Percentiles rank a stretch among this genome's conserved stretches.
Evolutionary conservation across 306 rosid species (phyloP).

Genomic region (Castanea sativa): DNA sequence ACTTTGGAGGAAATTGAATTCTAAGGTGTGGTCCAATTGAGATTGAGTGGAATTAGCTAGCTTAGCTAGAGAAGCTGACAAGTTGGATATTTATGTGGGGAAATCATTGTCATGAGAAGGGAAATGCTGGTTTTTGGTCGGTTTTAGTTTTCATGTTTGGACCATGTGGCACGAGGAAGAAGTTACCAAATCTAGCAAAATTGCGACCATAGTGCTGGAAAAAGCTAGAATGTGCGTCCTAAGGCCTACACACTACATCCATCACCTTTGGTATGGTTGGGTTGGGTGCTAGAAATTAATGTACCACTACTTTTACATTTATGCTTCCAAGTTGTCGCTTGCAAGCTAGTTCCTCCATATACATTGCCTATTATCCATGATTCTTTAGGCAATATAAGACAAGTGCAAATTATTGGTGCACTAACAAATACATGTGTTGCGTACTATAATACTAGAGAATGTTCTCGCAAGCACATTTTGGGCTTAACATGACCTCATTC

Average conservation of each 20-base stretch:
- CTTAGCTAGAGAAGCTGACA: constrained; percentile 18
- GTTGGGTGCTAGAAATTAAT: constrained; percentile 21
- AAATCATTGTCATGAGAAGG: constrained; percentile 10
- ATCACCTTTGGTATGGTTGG: constrained; percentile 26
- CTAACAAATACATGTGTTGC: neutral
- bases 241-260: constrained; percentile 31
- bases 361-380: constrained; percentile 15
- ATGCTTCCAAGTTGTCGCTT: constrained; percentile 8
- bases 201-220: constrained; percentile 41
- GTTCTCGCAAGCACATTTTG: no score
- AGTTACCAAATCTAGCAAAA: constrained; percentile 28
- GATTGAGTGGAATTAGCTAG: constrained; percentile 17
- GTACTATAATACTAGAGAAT: no score
- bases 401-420: neutral
- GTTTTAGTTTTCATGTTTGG: constrained; percentile 24
- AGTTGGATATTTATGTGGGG: constrained; percentile 16
- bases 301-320: neutral
- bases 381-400: neutral
- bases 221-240: constrained; percentile 43
- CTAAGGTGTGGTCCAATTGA: constrained; percentile 22
- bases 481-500: no score
- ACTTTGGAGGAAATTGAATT: neutral
- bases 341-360: constrained; percentile 8
- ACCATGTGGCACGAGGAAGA: constrained; percentile 44
- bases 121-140: constrained; percentile 9